Conservation (phyloP, 495 filamentous ascomycete genomes). For the Aspergillus avenaceus region DNA sequence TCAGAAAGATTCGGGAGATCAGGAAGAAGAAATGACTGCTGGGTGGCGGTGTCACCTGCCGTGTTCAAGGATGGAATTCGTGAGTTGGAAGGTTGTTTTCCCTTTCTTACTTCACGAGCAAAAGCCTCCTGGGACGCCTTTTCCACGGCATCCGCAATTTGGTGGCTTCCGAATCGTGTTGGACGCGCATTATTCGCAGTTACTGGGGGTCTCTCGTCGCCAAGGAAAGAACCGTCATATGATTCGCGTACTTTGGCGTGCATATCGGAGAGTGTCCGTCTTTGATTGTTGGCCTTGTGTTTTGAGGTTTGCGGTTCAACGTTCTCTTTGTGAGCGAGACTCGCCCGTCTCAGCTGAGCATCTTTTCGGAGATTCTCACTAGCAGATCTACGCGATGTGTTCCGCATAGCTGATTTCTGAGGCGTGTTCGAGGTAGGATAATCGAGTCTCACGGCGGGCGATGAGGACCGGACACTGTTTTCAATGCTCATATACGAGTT, state of each 20-base stretch:
- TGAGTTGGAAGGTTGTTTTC: slow-evolving; percentile 17
- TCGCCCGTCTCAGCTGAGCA: slow-evolving; percentile 40
- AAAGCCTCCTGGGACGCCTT: slow-evolving; percentile 39
- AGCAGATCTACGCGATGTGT: slow-evolving; percentile 24
- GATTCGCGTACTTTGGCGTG: slow-evolving; percentile 52
- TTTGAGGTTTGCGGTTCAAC: slow-evolving; percentile 35
- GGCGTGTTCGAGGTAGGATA: slow-evolving; percentile 40
- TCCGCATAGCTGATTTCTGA: slow-evolving; percentile 29
- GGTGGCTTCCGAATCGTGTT: slow-evolving; percentile 53
- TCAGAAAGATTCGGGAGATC: slow-evolving; percentile 69
- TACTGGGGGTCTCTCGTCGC: slow-evolving; percentile 49
- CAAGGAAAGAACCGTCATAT: slow-evolving; percentile 51
- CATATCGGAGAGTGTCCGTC: slow-evolving; percentile 47
- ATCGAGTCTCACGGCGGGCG: slow-evolving; percentile 42
- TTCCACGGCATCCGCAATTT: slow-evolving; percentile 43
- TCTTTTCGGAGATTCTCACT: slow-evolving; percentile 44
- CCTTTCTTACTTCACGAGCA: slow-evolving; percentile 31
- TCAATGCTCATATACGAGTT: slow-evolving; percentile 45
- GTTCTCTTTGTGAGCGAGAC: slow-evolving; percentile 44
- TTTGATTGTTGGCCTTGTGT: slow-evolving; percentile 29
- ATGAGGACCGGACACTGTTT: slow-evolving; percentile 45
- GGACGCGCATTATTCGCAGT: slow-evolving; percentile 42
- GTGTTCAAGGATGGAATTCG: slow-evolving; percentile 20
- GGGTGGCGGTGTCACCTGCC: slow-evolving; percentile 37
- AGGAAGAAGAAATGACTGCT: slow-evolving; percentile 62